A percentile compares a stretch with the other conserved stretches of the same genome.
Evolutionary conservation across 768 basidiomycete genomes (phyloP).

Genomic region (Collybia sordida): DNA sequence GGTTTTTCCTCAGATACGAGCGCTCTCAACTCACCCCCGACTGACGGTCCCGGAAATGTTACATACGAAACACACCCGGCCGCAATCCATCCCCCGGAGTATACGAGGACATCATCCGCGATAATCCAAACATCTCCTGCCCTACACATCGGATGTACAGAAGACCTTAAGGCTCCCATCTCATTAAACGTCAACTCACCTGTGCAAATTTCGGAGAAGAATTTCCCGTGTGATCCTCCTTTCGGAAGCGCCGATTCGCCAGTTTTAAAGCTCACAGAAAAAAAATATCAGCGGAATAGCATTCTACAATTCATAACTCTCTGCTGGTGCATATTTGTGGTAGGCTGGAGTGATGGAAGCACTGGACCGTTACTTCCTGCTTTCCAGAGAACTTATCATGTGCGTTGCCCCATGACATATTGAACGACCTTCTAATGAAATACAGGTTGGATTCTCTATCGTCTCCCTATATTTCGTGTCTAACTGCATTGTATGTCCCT

Average conservation of each 20-base stretch:
- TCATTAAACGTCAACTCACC: background rate
- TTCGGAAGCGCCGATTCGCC: background rate
- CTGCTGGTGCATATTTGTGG: conserved; percentile 43
- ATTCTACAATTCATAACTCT: conserved; percentile 37
- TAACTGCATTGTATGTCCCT: conserved; percentile 24
- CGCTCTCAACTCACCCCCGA: no score
- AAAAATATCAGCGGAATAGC: conserved; percentile 2
- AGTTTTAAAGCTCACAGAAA: background rate
- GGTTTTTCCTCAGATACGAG: no score
- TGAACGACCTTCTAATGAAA: background rate
- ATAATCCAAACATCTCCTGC: background rate
- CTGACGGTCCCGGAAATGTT: background rate
- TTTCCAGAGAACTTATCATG: conserved; percentile 23
- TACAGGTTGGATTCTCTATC: conserved; percentile 41
- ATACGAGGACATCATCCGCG: conserved; percentile 7
- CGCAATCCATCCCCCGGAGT: conserved; percentile 7
- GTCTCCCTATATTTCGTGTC: conserved; percentile 53
- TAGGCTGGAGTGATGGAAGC: conserved; percentile 32
- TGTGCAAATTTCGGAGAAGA: background rate
- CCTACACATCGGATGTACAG: background rate
- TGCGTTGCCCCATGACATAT: conserved; percentile 4
- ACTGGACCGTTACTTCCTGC: conserved; percentile 24
- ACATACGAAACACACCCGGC: conserved; percentile 5
- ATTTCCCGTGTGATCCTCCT: background rate
- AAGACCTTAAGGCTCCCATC: background rate